These are phyloP conservation scores for Lactarius sanguifluus DNA, from an alignment of 768 basidiomycete genomes.

Conservation along the genomic window DNA sequence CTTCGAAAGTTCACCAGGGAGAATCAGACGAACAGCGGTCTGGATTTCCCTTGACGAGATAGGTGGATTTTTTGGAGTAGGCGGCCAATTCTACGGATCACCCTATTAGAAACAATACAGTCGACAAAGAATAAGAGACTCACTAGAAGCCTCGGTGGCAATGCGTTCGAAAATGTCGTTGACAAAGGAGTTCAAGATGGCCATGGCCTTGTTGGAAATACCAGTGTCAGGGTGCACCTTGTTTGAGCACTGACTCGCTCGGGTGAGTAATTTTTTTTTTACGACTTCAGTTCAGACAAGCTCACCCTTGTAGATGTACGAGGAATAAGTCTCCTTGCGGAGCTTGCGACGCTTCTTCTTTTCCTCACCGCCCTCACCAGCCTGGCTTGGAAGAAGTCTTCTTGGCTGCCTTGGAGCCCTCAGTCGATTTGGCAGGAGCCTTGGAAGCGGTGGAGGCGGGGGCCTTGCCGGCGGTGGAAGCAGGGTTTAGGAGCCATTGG, in stretches of 20 bases:
- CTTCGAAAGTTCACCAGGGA: constrained; percentile 94
- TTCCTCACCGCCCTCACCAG: constrained; percentile 57
- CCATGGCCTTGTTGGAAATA: constrained; percentile 99
- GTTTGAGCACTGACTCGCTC: constrained; percentile 70
- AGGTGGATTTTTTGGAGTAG: constrained; percentile 98
- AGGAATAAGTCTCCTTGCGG: constrained; percentile 90
- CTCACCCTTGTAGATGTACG: constrained; percentile 87
- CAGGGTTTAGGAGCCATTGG: constrained; percentile 70
- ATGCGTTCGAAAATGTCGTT: constrained; percentile 96
- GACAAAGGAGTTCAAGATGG: constrained; percentile 94
- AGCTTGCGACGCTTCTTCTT: constrained; percentile 89
- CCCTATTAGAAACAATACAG: constrained; percentile 4
- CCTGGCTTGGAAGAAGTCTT: constrained; percentile 63
- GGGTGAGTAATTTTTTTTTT: neutral
- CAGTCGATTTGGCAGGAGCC: constrained; percentile 67
- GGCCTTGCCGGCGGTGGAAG: constrained; percentile 83
- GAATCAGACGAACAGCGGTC: constrained; percentile 93
- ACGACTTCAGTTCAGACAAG: constrained; percentile 20
- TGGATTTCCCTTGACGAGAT: constrained; percentile 99
- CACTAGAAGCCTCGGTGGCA: constrained; percentile 86
- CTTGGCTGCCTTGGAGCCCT: constrained; percentile 71
- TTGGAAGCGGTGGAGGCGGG: constrained; percentile 69
- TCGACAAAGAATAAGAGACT: constrained; percentile 34
- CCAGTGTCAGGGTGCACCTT: constrained; percentile 99
- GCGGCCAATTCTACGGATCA: constrained; percentile 77